phyloP scores from a whole-genome alignment of 2,329 filamentous ascomycete species.

The Blastomyces parvus region DNA sequence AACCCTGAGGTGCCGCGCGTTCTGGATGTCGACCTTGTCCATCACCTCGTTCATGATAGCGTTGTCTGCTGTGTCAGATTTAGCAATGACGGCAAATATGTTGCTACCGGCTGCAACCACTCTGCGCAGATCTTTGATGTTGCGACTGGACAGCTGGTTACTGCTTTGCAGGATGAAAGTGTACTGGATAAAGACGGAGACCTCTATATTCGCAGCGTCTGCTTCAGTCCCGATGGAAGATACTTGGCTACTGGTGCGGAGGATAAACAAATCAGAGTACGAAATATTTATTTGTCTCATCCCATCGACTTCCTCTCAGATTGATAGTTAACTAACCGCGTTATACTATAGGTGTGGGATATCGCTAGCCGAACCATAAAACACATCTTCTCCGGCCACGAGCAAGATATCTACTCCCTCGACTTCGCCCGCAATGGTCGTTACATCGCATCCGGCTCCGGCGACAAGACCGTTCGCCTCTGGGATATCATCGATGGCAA shows the following conservation, averaged over 20 bases:
- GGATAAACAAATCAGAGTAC: constrained; percentile 89
- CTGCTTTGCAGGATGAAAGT: constrained; percentile 77
- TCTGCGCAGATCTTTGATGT: constrained; percentile 99
- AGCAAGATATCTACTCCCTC: constrained; percentile 95
- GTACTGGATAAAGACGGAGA: constrained; percentile 74
- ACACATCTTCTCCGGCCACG: constrained; percentile 89
- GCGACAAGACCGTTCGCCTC: constrained; percentile 84
- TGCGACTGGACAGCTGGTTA: constrained; percentile 73
- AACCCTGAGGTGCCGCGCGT: constrained; percentile 83
- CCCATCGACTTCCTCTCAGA: neutral
- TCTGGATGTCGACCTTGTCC: constrained; percentile 86
- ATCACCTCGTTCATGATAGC: constrained; percentile 86
- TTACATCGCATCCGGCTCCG: constrained; percentile 89
- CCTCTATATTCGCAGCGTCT: constrained; percentile 93
- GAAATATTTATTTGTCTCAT: constrained; percentile 25
- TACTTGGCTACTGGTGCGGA: constrained; percentile 93
- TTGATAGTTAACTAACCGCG: constrained; percentile 3
- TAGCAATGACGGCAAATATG: constrained; percentile 88
- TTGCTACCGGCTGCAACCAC: constrained; percentile 93
- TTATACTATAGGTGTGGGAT: constrained; percentile 69
- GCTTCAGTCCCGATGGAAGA: constrained; percentile 93
- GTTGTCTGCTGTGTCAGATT: constrained; percentile 98
- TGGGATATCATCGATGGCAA: constrained; percentile 87
- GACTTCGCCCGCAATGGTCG: constrained; percentile 91
- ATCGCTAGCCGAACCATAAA: constrained; percentile 74